Conservation (phyloP, 1,284 basidiomycete genomes). For the Ganoderma lucidum region DNA sequence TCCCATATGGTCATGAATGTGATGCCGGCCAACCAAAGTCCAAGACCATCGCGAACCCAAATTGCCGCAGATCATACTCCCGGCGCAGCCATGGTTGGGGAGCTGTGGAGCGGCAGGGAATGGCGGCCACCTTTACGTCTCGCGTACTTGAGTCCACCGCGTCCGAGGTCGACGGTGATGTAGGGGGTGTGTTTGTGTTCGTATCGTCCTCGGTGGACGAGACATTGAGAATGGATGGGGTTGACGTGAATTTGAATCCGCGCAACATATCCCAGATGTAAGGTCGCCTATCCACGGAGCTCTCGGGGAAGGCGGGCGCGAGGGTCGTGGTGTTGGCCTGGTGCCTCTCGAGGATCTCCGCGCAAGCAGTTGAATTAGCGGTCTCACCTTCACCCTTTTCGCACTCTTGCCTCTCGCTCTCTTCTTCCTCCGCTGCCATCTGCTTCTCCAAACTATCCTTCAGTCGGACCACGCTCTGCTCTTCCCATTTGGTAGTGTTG, state of each 20-base stretch:
- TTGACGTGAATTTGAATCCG: conserved; percentile 18
- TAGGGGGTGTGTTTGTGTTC: no score
- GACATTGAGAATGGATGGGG: not conserved
- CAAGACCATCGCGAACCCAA: conserved; percentile 73
- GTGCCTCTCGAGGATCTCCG: conserved; percentile 5
- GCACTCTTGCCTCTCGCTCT: conserved; percentile 26
- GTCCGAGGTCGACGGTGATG: not conserved
- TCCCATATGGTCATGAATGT: conserved; percentile 17
- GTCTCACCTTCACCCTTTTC: conserved; percentile 39
- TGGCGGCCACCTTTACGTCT: not conserved
- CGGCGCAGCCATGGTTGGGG: conserved; percentile 49
- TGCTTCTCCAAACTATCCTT: conserved; percentile 48
- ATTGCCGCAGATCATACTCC: conserved; percentile 74
- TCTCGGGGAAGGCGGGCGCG: not conserved
- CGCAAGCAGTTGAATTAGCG: conserved; percentile 4
- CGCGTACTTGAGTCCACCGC: no score
- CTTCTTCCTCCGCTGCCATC: conserved; percentile 38
- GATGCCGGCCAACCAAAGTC: conserved; percentile 71
- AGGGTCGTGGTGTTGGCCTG: not conserved
- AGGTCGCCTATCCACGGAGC: not conserved
- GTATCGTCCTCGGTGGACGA: not conserved
- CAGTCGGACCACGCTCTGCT: conserved; percentile 59
- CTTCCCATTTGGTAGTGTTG: conserved; percentile 77
- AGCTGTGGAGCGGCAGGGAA: not conserved
- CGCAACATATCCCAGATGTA: conserved; percentile 21